A percentile compares a stretch with the other conserved stretches of the same genome.
Conservation (phyloP, 371 early-diverging fungal species). For the Mucor lusitanicus region DNA sequence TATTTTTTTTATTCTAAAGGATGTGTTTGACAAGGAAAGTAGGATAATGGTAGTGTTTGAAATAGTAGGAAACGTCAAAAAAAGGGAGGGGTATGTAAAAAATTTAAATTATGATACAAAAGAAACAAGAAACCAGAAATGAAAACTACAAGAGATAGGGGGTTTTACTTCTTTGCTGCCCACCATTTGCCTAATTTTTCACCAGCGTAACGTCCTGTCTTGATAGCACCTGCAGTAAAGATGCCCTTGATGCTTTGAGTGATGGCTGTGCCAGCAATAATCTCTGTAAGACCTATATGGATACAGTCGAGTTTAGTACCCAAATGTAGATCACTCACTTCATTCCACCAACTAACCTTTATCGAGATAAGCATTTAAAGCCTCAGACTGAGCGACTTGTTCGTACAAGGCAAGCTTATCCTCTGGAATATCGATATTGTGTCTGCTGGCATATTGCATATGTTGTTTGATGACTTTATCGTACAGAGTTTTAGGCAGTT, state of each 20-base stretch:
- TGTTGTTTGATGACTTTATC: conserved; percentile 44
- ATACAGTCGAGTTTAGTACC: background rate
- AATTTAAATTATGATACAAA: conserved; percentile 4
- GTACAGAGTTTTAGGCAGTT: conserved; percentile 66
- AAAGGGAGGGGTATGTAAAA: conserved; percentile 1
- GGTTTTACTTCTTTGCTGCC: conserved; percentile 44
- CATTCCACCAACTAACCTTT: conserved; percentile 23
- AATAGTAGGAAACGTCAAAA: background rate
- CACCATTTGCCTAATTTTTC: conserved; percentile 76
- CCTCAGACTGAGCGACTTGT: conserved; percentile 44
- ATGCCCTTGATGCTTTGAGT: conserved; percentile 93
- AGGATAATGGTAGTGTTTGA: background rate
- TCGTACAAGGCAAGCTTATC: conserved; percentile 43
- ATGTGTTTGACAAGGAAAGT: background rate
- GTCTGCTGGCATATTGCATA: conserved; percentile 22
- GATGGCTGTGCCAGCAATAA: conserved; percentile 73
- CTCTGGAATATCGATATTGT: conserved; percentile 33
- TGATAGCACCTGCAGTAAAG: conserved; percentile 82
- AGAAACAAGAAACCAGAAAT: background rate
- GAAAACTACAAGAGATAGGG: background rate
- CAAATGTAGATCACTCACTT: background rate
- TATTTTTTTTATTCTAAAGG: conserved; percentile 3
- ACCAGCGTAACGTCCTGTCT: conserved; percentile 73
- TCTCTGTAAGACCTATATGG: conserved; percentile 33
- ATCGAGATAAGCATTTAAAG: conserved; percentile 38